Conservation (phyloP, 768 basidiomycete species). For the Agaricus blazei region DNA sequence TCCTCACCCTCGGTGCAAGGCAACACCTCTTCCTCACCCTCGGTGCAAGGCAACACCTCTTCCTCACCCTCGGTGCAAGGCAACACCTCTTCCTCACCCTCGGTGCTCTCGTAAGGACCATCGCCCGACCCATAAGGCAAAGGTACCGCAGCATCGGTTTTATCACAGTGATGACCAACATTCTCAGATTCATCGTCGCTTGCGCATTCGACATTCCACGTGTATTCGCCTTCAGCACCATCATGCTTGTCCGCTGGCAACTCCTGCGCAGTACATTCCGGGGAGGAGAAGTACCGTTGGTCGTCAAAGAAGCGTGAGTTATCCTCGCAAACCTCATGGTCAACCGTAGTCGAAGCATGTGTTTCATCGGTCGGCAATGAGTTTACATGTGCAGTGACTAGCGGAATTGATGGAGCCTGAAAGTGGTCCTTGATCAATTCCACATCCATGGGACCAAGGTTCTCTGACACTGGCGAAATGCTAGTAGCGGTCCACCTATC, state of each 20-base stretch:
- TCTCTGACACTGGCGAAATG: constrained; percentile 1
- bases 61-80: not conserved
- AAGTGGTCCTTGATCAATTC: not conserved
- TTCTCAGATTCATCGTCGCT: not conserved
- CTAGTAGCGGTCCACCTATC: not conserved
- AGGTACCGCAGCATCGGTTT: not conserved
- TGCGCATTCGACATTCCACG: not conserved
- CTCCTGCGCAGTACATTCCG: not conserved
- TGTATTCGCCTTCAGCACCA: not conserved
- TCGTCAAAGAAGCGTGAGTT: not conserved
- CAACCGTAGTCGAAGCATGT: not conserved
- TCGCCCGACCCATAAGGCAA: not conserved
- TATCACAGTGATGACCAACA: not conserved
- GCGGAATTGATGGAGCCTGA: not conserved
- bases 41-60: not conserved
- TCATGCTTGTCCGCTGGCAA: not conserved
- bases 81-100: not conserved
- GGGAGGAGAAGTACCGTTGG: constrained; percentile 8
- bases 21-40: not conserved
- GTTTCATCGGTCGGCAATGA: not conserved
- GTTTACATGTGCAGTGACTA: not conserved
- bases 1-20: not conserved
- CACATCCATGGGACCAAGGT: not conserved
- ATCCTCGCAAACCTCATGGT: not conserved
- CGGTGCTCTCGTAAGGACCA: not conserved